Percentiles rank a stretch among this genome's conserved stretches.
Conservation (phyloP, 345 rosid species). For the Schrenkiella parvula region DNA sequence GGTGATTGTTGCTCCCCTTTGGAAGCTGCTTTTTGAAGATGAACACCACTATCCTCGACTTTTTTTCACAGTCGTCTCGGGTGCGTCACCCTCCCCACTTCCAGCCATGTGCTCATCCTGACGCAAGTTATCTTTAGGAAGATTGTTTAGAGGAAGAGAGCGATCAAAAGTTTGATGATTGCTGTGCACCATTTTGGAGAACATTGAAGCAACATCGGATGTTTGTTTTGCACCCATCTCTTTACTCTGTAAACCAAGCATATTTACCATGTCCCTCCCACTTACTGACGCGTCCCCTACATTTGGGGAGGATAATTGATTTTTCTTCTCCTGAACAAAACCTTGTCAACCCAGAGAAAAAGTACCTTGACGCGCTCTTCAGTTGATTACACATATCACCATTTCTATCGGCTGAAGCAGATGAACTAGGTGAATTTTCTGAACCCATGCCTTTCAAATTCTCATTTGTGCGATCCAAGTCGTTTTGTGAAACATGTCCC, state of each 20-base stretch:
- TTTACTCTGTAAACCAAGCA: conserved; percentile 29
- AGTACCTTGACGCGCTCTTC: conserved; percentile 57
- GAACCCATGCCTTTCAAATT: conserved; percentile 35
- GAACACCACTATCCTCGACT: conserved; percentile 42
- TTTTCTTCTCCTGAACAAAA: conserved; percentile 31
- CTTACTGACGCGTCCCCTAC: conserved; percentile 38
- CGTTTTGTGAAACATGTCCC: conserved; percentile 45
- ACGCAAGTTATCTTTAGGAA: conserved; percentile 37
- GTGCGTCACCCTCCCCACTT: conserved; percentile 45
- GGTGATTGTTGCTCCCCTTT: conserved; percentile 43
- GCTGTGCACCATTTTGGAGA: conserved; percentile 36
- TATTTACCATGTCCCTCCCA: conserved; percentile 28
- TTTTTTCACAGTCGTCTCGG: conserved; percentile 47
- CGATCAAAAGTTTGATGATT: conserved; percentile 60
- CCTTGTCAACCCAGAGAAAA: not conserved
- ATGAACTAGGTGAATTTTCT: conserved; percentile 38
- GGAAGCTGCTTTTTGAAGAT: conserved; percentile 39
- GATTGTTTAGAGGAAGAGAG: conserved; percentile 47
- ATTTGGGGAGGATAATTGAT: conserved; percentile 35
- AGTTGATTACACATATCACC: conserved; percentile 37
- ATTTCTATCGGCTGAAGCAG: conserved; percentile 40
- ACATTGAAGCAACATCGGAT: conserved; percentile 29
- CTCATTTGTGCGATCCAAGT: conserved; percentile 37
- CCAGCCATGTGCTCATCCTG: conserved; percentile 55
- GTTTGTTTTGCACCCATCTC: conserved; percentile 41